These are phyloP conservation scores for Trichosporon inkin DNA, from an alignment of 1,284 basidiomycete species.

Conservation along the genomic window DNA sequence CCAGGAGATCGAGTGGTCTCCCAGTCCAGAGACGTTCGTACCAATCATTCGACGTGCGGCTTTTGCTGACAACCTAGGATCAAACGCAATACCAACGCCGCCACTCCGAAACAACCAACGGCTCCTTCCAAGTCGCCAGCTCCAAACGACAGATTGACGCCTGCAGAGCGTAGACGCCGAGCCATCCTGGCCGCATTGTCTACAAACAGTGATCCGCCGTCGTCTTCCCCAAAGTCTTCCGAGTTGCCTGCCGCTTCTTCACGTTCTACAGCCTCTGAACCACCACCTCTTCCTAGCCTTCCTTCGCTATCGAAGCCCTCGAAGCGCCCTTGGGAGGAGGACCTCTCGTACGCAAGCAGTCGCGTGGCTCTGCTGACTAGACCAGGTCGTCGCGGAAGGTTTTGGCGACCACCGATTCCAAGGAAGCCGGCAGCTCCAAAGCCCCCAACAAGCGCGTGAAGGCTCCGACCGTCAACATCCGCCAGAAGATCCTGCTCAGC, in stretches of 20 bases:
- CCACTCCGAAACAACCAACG: background rate
- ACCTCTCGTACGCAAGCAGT: conserved; percentile 29
- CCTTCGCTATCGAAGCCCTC: conserved; percentile 13
- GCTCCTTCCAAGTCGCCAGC: background rate
- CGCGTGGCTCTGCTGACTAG: conserved; percentile 7
- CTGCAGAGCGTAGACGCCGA: conserved; percentile 37
- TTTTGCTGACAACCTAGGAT: background rate
- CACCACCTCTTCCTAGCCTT: conserved; percentile 3
- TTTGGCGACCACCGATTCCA: conserved; percentile 10
- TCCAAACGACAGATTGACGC: conserved; percentile 17
- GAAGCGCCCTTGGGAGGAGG: conserved; percentile 45
- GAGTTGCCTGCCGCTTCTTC: conserved; percentile 3
- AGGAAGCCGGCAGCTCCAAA: background rate
- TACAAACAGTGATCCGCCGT: conserved; percentile 17
- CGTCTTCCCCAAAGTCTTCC: conserved; percentile 9
- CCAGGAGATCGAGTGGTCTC: conserved; percentile 28
- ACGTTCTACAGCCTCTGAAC: conserved; percentile 7
- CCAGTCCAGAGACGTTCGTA: conserved; percentile 26
- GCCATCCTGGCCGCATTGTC: conserved; percentile 45
- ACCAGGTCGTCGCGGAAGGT: conserved; percentile 20
- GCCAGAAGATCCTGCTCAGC: conserved; percentile 59
- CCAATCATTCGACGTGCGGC: background rate
- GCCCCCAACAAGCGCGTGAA: background rate
- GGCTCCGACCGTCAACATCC: conserved; percentile 37
- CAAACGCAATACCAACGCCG: background rate